A percentile compares a stretch with the other conserved stretches of the same genome.
phyloP scores from a whole-genome alignment of 2,329 filamentous ascomycete genomes.

The Aspergillus transmontanensis region DNA sequence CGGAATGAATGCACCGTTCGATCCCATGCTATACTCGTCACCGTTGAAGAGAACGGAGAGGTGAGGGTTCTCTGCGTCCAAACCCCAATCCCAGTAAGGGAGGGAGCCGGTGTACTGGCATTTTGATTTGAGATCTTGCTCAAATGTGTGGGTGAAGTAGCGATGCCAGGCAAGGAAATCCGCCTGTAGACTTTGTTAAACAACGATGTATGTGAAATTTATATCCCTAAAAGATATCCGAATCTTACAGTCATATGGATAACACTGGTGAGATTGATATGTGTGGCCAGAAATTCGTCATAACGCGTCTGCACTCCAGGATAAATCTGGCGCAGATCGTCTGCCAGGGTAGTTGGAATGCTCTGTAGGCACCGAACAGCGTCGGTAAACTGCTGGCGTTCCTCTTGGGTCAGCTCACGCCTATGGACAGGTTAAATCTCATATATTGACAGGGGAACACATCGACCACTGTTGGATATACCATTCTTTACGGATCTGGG shows the following conservation, averaged over 20 bases:
- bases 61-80: neutral
- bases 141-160: constrained; percentile 4
- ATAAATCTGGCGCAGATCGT: neutral
- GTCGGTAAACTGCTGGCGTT: neutral
- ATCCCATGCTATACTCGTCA: neutral
- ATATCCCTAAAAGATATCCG: neutral
- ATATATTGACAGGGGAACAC: neutral
- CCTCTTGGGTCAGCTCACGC: neutral
- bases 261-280: neutral
- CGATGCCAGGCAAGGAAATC: constrained; percentile 15
- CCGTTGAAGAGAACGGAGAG: constrained; percentile 12
- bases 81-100: constrained; percentile 11
- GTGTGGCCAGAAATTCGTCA: constrained; percentile 8
- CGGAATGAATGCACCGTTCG: constrained; percentile 5
- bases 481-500: neutral
- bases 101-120: constrained; percentile 10
- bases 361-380: constrained; percentile 12
- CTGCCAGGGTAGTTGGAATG: neutral
- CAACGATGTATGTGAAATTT: neutral
- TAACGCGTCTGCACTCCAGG: constrained; percentile 1
- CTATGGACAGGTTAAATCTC: neutral
- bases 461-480: neutral
- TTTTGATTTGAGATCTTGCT: constrained; percentile 6
- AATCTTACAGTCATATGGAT: neutral
- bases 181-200: neutral